Conservation (phyloP, 2,329 filamentous ascomycete genomes). For the Beauveria scarabaeidicola region DNA sequence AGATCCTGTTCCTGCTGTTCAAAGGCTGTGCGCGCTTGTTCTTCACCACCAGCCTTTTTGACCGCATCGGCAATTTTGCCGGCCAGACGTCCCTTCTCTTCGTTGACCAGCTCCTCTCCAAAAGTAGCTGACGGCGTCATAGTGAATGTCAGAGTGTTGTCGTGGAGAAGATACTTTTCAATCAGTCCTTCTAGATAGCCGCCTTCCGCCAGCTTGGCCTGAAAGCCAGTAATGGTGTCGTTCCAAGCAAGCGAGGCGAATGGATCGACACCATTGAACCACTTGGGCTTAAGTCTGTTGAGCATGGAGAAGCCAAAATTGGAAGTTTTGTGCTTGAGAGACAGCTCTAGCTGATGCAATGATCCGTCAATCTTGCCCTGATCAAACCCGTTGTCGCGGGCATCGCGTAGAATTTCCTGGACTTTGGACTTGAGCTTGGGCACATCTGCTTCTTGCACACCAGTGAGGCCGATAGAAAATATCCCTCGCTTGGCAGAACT, state of each 20-base stretch:
- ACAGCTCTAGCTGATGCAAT: conserved; percentile 87
- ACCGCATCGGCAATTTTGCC: conserved; percentile 64
- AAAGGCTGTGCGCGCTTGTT: conserved; percentile 62
- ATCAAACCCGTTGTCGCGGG: conserved; percentile 71
- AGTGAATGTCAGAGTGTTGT: conserved; percentile 82
- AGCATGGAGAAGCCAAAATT: conserved; percentile 89
- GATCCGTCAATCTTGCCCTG: conserved; percentile 86
- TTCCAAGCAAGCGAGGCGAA: conserved; percentile 91
- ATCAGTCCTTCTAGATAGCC: conserved; percentile 77
- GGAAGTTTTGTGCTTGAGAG: conserved; percentile 90
- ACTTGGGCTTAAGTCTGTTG: conserved; percentile 79
- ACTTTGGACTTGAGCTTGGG: conserved; percentile 67
- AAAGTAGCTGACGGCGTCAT: conserved; percentile 81
- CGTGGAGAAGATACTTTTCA: conserved; percentile 83
- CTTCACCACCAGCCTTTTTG: conserved; percentile 58
- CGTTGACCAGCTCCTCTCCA: conserved; percentile 61
- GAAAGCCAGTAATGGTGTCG: conserved; percentile 75
- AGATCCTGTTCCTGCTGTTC: conserved; percentile 72
- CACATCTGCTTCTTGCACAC: conserved; percentile 75
- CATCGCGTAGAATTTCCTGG: conserved; percentile 61
- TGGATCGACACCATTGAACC: conserved; percentile 93
- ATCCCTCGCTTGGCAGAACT: conserved; percentile 67
- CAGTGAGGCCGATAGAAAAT: conserved; percentile 84
- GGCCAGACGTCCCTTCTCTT: conserved; percentile 69
- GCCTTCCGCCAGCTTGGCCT: conserved; percentile 63